Base-by-base conservation (phyloP, 805 yeast species). In the Teunomyces lycoperdinae region DNA sequence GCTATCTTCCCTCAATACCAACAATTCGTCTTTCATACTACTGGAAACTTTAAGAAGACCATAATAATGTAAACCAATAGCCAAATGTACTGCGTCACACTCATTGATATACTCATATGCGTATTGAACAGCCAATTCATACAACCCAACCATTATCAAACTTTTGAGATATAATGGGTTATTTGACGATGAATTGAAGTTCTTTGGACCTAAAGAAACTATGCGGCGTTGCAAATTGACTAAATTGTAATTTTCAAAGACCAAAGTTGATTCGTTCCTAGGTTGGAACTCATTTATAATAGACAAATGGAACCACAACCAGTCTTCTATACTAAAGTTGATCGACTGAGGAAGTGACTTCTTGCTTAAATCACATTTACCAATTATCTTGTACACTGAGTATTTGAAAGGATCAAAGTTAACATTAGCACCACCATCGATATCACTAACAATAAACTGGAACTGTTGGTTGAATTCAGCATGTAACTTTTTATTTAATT, bases 231-330 rank as follows among this genome's bases (percentile, higher is more conserved):
- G 97, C 55, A 94, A 77, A 58, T 89, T 96, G 27, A 62, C 67
- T 49, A 94, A 72, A 1, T 84, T 77, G 64, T 89, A 92, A 51
- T 79, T 77, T 57, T 89, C 96, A 60, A 80, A 81, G 9, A 83
- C 70, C 31, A 85, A 79, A 43, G 74, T 80, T 27, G 71, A 74
- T 11, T 57, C 58, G 13, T 55, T 51, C 43, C 50, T 55, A 43
- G 56, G 62, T n/a, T 46, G 53, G 46, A 55, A 54, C 58, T 88
- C 92, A 47, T 83, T 80, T 11, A 87, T 81, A 27, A 92, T 74
- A 66, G 83, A 77, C 48, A 94, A 76, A 66, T 94, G 97, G 62
- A 87, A 81, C 99, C 99, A 92, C 43, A 92, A 66, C 98, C 98
- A 92, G 68, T 92, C 98, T 66, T 92, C 98, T 42, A 91, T 80